phyloP scores from a whole-genome alignment of 257 asterid species.

The Linaria vulgaris region DNA sequence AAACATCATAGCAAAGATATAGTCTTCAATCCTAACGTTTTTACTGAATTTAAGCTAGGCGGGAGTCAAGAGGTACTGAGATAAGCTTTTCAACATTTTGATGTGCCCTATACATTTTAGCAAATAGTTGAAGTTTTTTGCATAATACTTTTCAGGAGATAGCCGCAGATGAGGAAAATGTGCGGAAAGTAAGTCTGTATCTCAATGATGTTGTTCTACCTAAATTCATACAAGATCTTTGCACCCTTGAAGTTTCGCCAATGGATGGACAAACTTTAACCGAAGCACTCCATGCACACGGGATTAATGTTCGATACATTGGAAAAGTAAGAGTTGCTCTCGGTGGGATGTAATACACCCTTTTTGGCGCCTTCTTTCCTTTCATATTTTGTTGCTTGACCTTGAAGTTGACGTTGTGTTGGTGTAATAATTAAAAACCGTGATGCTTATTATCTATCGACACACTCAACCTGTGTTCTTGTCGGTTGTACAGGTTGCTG shows the following conservation, averaged over 20 bases:
- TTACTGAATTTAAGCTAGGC: conserved; percentile 80
- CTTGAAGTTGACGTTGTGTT: conserved; percentile 11
- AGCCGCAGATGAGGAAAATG: conserved; percentile 76
- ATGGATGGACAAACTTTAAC: conserved; percentile 95
- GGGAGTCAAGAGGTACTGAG: conserved; percentile 69
- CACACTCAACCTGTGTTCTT: conserved; percentile 12
- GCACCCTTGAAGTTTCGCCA: conserved; percentile 94
- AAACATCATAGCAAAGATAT: conserved; percentile 47
- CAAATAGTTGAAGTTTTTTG: conserved; percentile 20
- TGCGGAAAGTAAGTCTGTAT: conserved; percentile 69
- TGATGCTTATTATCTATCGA: not conserved
- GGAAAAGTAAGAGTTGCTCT: conserved; percentile 60
- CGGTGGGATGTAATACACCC: conserved; percentile 19
- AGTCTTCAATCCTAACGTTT: conserved; percentile 83
- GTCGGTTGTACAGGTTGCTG: conserved; percentile 65
- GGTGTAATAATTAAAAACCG: conserved; percentile 1
- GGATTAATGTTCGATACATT: conserved; percentile 82
- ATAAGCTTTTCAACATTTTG: conserved; percentile 11
- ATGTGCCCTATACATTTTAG: conserved; percentile 7
- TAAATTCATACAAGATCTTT: conserved; percentile 74
- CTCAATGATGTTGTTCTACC: conserved; percentile 72
- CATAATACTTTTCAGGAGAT: conserved; percentile 55
- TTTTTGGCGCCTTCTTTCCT: conserved; percentile 18
- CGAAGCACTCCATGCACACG: conserved; percentile 94
- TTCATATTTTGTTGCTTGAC: conserved; percentile 17